Base-by-base conservation (phyloP, 805 yeast species). In the Saccharomycopsis malanga region DNA sequence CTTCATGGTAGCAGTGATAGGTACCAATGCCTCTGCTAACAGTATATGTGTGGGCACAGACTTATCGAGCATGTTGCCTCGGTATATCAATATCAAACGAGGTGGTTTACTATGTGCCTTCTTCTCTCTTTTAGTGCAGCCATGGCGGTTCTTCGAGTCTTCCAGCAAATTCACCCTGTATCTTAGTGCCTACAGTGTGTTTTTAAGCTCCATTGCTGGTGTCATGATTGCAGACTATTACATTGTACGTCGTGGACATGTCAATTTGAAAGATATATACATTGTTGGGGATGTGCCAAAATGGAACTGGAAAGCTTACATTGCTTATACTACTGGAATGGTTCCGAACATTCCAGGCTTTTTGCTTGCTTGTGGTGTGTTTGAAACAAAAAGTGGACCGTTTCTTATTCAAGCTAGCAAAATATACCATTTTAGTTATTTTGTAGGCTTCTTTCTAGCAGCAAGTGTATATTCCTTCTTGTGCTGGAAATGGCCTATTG, bases 301-400 rank as follows among this genome's bases (percentile, higher is more conserved):
- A 34, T 56, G 76, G 62, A 85, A 86, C 61, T 85, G 94, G 93
- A 72, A 94, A 60, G 96, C 91, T 1, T 79, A 76, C 55, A 76
- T 72, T 25, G 93, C 95, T 1, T 87, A 87, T 61, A 61, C 87
- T 53, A 72, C 81, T 54, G 95, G 95, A 47, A 80, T 87, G 48
- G 66, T 79, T 30, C 93, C 94, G 38, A 87, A 87, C 58, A 80
- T 87, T 58, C 84, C 83, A 17, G 96, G 96, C 1, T 87, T 87
- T 57, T 88, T 82, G 4, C 87, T 93, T 53, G 87, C 87, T 6
- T 78, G 85, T 17, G 84, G 81, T n/a, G n/a, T n/a, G n/a, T n/a
- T n/a, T n/a, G n/a, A n/a, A n/a, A n/a, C n/a, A n/a, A n/a, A n/a
- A n/a, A n/a, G n/a, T n/a, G n/a, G n/a, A n/a, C n/a, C n/a, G n/a